These are phyloP conservation scores for Mycena albidolilacea DNA, from an alignment of 768 basidiomycete genomes.

Conservation along the genomic window DNA sequence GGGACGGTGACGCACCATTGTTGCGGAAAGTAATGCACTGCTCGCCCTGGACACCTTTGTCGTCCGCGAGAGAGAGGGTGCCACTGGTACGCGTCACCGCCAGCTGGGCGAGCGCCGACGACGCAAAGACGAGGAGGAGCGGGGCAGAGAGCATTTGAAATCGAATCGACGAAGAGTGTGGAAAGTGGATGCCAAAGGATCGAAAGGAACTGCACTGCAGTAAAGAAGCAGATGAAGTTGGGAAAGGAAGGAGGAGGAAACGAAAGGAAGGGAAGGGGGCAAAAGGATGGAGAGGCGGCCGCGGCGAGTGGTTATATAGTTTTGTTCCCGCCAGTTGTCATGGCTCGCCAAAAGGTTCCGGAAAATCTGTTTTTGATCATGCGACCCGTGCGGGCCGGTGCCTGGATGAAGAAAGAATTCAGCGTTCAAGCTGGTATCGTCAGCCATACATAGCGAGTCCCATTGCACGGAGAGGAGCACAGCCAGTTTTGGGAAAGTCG, in stretches of 20 bases:
- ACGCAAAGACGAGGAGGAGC: slow-evolving; percentile 5
- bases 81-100: slow-evolving; percentile 18
- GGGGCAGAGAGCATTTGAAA: slow-evolving; percentile 7
- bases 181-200: background rate
- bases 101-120: background rate
- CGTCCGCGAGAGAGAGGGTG: slow-evolving; percentile 8
- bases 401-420: too few species aligned
- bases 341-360: too few species aligned
- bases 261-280: background rate
- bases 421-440: too few species aligned
- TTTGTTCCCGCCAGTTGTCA: too few species aligned
- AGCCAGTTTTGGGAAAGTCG: too few species aligned
- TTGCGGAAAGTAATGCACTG: slow-evolving; percentile 23
- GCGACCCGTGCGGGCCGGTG: too few species aligned
- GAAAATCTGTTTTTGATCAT: too few species aligned
- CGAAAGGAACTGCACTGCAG: background rate
- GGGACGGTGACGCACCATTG: background rate
- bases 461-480: too few species aligned
- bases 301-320: too few species aligned
- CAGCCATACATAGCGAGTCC: too few species aligned
- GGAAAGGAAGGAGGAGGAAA: background rate
- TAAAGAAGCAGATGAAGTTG: slow-evolving; percentile 15
- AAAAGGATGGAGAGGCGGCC: background rate
- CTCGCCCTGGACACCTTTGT: background rate
- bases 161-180: too few species aligned